phyloP scores from a whole-genome alignment of 148 eudicot species.

The Mesembryanthemum crystallinum region DNA sequence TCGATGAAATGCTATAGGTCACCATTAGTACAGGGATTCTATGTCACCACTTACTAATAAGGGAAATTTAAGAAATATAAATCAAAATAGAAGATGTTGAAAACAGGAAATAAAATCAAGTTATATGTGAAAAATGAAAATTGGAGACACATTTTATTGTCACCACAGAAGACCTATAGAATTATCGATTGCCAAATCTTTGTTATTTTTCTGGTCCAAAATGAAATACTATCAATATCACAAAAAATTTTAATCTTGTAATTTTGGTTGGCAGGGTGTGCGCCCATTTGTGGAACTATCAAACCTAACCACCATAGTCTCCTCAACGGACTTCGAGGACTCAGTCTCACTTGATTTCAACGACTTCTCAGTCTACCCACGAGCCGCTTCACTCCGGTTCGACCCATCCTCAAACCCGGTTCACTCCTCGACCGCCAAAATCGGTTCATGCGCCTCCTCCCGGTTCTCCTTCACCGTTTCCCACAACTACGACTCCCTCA shows the following conservation, averaged over 20 bases:
- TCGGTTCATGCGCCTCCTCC: constrained; percentile 78
- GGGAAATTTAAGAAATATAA: no score
- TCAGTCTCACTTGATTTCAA: constrained; percentile 48
- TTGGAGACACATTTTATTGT: no score
- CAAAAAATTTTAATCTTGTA: not conserved
- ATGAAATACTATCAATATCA: not conserved
- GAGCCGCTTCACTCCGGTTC: constrained; percentile 84
- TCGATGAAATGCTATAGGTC: no score
- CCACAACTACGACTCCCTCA: constrained; percentile 81
- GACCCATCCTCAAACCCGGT: constrained; percentile 47
- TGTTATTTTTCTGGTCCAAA: no score
- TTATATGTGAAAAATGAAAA: no score
- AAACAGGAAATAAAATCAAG: no score
- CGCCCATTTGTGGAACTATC: constrained; percentile 85
- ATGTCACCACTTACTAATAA: no score
- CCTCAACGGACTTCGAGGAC: constrained; percentile 74
- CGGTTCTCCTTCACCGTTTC: constrained; percentile 93
- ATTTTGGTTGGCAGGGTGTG: constrained; percentile 51
- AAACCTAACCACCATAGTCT: constrained; percentile 47
- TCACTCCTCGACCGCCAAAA: constrained; percentile 44
- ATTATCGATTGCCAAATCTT: no score
- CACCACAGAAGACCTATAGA: no score
- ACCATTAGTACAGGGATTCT: no score
- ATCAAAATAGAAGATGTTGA: no score
- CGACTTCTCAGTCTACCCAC: constrained; percentile 65